Evolutionary conservation across 2,329 filamentous ascomycete genomes (phyloP).

Genomic region (Colletotrichum somersetense): DNA sequence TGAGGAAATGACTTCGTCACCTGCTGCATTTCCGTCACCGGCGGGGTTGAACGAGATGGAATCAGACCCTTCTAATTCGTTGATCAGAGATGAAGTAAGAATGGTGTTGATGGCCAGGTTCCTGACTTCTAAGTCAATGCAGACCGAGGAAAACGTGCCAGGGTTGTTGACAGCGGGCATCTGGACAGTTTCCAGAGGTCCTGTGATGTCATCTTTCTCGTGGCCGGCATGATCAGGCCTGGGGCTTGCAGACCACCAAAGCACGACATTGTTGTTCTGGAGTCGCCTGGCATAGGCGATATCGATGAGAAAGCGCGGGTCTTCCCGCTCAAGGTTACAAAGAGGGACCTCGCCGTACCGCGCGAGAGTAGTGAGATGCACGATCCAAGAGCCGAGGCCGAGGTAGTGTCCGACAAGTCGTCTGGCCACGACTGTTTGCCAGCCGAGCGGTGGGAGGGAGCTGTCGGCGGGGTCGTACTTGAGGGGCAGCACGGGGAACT

Average conservation of each 20-base stretch:
- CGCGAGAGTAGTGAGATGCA: slow-evolving; percentile 88
- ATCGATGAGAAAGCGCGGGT: slow-evolving; percentile 95
- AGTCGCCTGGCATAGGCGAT: slow-evolving; percentile 92
- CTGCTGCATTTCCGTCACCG: slow-evolving; percentile 72
- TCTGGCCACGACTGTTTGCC: slow-evolving; percentile 91
- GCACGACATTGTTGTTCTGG: slow-evolving; percentile 89
- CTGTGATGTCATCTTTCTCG: slow-evolving; percentile 90
- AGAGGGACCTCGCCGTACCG: slow-evolving; percentile 94
- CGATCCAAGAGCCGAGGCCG: slow-evolving; percentile 90
- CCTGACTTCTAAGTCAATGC: slow-evolving; percentile 92
- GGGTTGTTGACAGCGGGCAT: slow-evolving; percentile 96
- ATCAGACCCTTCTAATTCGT: slow-evolving; percentile 92
- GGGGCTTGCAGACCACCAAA: slow-evolving; percentile 95
- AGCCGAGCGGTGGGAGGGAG: slow-evolving; percentile 89
- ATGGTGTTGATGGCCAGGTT: slow-evolving; percentile 99
- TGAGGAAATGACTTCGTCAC: slow-evolving; percentile 65
- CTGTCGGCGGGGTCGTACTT: slow-evolving; percentile 87
- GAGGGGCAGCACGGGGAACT: slow-evolving; percentile 86
- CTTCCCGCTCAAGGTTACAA: slow-evolving; percentile 94
- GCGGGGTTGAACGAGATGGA: slow-evolving; percentile 87
- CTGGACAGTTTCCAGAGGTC: slow-evolving; percentile 84
- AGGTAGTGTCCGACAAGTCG: slow-evolving; percentile 91
- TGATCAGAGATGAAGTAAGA: slow-evolving; percentile 94
- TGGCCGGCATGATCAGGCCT: slow-evolving; percentile 96
- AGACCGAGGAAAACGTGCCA: slow-evolving; percentile 94